These are phyloP conservation scores for Fusarium burgessii DNA, from an alignment of 2,329 filamentous ascomycete genomes.

Conservation along the genomic window DNA sequence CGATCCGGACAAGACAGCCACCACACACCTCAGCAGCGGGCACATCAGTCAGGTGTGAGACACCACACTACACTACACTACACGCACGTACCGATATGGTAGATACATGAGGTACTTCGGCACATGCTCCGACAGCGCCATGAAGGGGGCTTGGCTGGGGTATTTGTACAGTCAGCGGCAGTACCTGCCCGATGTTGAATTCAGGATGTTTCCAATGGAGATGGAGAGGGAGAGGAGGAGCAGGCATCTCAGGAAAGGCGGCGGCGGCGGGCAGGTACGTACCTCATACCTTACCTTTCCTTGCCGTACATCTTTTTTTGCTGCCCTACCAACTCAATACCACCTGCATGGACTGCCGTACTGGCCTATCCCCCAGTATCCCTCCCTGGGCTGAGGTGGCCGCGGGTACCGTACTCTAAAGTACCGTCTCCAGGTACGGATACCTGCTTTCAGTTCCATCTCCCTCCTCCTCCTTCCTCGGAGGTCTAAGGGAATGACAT, in stretches of 20 bases:
- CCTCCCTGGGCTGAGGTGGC: slow-evolving; percentile 1
- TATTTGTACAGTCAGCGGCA: slow-evolving; percentile 1
- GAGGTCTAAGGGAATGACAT: neutral
- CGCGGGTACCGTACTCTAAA: neutral
- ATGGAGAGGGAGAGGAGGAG: neutral
- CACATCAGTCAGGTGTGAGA: neutral
- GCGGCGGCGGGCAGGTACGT: neutral
- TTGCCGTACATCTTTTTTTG: slow-evolving; percentile 4
- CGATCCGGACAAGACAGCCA: slow-evolving; percentile 1
- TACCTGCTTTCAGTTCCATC: slow-evolving; percentile 7
- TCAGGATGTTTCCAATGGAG: neutral
- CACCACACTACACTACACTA: neutral
- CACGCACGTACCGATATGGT: neutral
- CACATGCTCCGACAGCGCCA: neutral
- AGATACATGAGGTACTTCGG: neutral
- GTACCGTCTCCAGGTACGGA: neutral
- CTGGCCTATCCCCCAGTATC: neutral
- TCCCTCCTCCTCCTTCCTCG: slow-evolving; percentile 4
- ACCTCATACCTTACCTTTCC: neutral
- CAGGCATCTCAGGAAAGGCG: neutral
- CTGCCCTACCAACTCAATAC: slow-evolving; percentile 2
- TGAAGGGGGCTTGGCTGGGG: neutral
- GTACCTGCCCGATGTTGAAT: slow-evolving; percentile 2
- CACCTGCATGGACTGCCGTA: slow-evolving; percentile 2
- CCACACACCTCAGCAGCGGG: slow-evolving; percentile 6